A percentile compares a stretch with the other conserved stretches of the same genome.
Evolutionary conservation across 2,329 filamentous ascomycete species (phyloP).

Genomic region (Davidsoniella eucalypti): DNA sequence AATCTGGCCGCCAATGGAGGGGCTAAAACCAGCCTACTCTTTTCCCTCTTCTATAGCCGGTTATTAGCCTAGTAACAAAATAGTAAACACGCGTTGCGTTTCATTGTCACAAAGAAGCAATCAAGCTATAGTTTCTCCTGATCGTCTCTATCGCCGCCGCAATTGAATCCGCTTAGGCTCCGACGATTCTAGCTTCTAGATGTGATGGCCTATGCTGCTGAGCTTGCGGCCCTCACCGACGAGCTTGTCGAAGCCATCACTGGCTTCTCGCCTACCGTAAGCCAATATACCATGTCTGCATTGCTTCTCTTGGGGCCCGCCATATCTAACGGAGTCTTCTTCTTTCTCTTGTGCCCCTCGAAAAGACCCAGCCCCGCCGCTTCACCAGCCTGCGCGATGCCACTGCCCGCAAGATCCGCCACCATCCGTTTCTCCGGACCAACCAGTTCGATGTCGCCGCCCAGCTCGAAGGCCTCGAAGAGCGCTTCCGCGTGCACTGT

Average conservation of each 20-base stretch:
- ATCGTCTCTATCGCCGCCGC: too few species aligned
- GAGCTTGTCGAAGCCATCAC: constrained; percentile 53
- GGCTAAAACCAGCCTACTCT: too few species aligned
- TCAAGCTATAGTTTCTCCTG: too few species aligned
- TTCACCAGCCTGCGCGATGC: constrained; percentile 21
- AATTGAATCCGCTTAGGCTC: too few species aligned
- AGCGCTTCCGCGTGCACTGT: constrained; percentile 69
- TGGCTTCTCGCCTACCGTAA: constrained; percentile 35
- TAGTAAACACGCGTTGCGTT: too few species aligned
- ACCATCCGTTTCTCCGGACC: constrained; percentile 44
- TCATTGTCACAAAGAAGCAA: too few species aligned
- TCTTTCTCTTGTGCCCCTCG: background rate
- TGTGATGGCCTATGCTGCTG: constrained; percentile 54
- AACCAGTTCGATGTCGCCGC: constrained; percentile 60
- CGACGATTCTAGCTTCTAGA: constrained; percentile 2
- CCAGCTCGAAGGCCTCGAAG: constrained; percentile 55
- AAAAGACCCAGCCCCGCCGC: constrained; percentile 12
- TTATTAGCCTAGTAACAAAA: too few species aligned
- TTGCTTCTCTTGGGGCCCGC: background rate
- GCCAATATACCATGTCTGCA: constrained; percentile 17
- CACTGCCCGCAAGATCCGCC: constrained; percentile 25
- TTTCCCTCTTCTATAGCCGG: too few species aligned
- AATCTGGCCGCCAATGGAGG: too few species aligned
- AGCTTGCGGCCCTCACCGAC: constrained; percentile 47
- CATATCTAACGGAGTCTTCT: background rate